Evolutionary conservation across 805 yeast genomes (phyloP), one percentile per base, ranked within the genome.

Genomic region (Isabelozyma gotoi): DNA sequence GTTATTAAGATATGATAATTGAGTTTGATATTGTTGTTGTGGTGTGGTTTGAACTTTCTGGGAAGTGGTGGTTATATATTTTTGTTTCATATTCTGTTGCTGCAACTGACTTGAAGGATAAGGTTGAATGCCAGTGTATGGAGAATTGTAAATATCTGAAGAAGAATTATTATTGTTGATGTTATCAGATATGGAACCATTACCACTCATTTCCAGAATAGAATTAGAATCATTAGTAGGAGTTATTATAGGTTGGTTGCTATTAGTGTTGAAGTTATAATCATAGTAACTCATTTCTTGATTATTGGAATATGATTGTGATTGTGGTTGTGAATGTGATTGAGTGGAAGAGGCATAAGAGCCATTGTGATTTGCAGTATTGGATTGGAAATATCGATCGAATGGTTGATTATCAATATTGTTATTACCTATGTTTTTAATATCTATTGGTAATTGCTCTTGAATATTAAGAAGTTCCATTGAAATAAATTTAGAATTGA

Each of bases 401-500:
- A 24, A 24, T 24, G 29, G 29, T 24, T 2, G 29, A 14, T 32
- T 32, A 32, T 32, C 34, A 32, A 14, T 32, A 32, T 16, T 14
- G 34, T 4, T 6, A 16, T 32, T 32, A 12, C 16, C 34, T 8
- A 16, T 14, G 8, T 32, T 12, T 17, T 35, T 35, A n/a, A 35
- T 18, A 35, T 35, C 38, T 11, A 19, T 35, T 17, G 38, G 24
- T 12, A 35, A 11, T 17, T 35, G 20, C 7, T 35, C 18, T 35
- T 14, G 21, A 17, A 15, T 15, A 18, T 16, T 35, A 14, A 35
- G 38, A 35, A 35, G 38, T 18, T 35, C 38, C 38, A 35, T 35
- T 7, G 16, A 32, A 32, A 12, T 32, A n/a, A 24, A 7, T 24
- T 24, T 24, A n/a, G 8, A 24, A n/a, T 4, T 24, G 29, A n/a